These are phyloP conservation scores for Hygrophila difformis DNA, from an alignment of 257 asterid species.

Conservation along the genomic window DNA sequence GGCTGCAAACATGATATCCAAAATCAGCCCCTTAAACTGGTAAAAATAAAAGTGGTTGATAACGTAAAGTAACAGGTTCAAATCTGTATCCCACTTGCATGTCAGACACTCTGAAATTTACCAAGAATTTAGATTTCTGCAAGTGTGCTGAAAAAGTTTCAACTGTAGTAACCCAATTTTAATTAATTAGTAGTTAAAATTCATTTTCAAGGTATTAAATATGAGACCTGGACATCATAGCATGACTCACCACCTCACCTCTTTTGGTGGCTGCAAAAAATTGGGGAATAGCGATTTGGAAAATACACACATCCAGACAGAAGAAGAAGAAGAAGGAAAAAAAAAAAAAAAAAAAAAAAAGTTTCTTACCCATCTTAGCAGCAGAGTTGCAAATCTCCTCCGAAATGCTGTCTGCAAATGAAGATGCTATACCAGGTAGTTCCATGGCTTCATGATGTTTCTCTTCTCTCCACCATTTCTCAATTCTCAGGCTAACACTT, in stretches of 20 bases:
- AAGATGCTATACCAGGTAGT: slow-evolving; percentile 76
- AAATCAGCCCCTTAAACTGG: slow-evolving; percentile 14
- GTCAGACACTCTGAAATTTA: not conserved
- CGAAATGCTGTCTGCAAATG: slow-evolving; percentile 72
- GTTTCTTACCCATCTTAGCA: slow-evolving; percentile 89
- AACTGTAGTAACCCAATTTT: too few relatives aligned
- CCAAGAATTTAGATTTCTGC: too few relatives aligned
- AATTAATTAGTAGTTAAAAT: too few relatives aligned
- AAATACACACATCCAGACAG: too few relatives aligned
- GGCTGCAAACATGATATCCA: slow-evolving; percentile 41
- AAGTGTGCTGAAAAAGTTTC: too few relatives aligned
- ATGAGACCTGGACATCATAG: too few relatives aligned
- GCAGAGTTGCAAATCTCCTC: slow-evolving; percentile 98
- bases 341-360: not conserved
- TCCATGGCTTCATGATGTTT: slow-evolving; percentile 69
- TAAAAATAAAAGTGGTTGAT: not conserved
- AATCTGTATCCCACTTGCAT: not conserved
- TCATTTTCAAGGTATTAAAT: too few relatives aligned
- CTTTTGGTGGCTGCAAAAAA: too few relatives aligned
- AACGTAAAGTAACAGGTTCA: not conserved
- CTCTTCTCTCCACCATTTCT: slow-evolving; percentile 98
- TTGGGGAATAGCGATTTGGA: too few relatives aligned
- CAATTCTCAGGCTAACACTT: slow-evolving; percentile 90
- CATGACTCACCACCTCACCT: too few relatives aligned
- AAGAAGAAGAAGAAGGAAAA: too few relatives aligned